phyloP scores from a whole-genome alignment of 495 filamentous ascomycete genomes.

The Penicillium taxi region DNA sequence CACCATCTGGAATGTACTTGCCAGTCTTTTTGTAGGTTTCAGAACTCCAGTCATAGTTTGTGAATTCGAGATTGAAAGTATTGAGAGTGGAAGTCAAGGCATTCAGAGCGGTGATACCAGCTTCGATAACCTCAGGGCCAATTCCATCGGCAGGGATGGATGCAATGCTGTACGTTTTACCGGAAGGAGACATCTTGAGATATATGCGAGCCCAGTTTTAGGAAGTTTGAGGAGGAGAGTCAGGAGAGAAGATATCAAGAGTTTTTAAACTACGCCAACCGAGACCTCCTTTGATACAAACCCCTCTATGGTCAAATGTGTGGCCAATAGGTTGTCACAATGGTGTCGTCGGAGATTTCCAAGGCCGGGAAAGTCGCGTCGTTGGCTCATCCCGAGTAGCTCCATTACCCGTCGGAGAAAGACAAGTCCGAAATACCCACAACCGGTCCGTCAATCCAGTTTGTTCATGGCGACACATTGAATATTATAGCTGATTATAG shows the following conservation, averaged over 20 bases:
- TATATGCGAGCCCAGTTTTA: not conserved
- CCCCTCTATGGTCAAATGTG: too few relatives aligned
- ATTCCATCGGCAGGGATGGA: slow-evolving; percentile 49
- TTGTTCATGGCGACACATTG: not conserved
- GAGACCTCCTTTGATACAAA: too few relatives aligned
- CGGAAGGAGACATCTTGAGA: slow-evolving; percentile 13
- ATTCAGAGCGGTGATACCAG: slow-evolving; percentile 39
- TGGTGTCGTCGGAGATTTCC: too few relatives aligned
- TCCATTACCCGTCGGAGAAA: too few relatives aligned
- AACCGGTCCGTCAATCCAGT: not conserved
- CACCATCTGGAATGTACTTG: slow-evolving; percentile 47
- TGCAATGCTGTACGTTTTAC: slow-evolving; percentile 39
- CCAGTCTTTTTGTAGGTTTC: slow-evolving; percentile 47
- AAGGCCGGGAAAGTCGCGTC: too few relatives aligned
- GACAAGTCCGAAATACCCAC: too few relatives aligned
- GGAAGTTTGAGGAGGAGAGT: too few relatives aligned
- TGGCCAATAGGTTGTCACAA: too few relatives aligned
- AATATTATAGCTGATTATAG: slow-evolving; percentile 1
- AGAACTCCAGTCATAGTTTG: slow-evolving; percentile 44
- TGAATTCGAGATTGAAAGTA: slow-evolving; percentile 43
- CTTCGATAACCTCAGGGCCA: slow-evolving; percentile 46
- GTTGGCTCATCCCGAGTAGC: too few relatives aligned
- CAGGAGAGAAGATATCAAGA: too few relatives aligned
- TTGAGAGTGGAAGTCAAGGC: slow-evolving; percentile 35
- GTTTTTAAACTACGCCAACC: too few relatives aligned